phyloP scores from a whole-genome alignment of 495 filamentous ascomycete species.

The Aspergillus kassunensis region DNA sequence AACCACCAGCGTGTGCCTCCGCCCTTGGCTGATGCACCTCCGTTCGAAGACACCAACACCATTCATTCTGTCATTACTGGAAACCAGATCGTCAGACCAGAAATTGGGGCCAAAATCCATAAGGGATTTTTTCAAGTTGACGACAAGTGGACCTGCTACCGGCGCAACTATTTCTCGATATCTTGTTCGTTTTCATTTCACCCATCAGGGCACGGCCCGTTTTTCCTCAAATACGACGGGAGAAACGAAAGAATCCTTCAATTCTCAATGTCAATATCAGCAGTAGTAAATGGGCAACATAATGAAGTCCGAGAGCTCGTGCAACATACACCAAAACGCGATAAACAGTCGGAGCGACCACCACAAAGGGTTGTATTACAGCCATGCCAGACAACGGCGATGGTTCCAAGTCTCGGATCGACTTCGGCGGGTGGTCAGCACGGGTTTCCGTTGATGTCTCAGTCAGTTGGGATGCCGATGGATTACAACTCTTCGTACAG shows the following conservation, averaged over 20 bases:
- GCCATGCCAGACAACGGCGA: conserved; percentile 57
- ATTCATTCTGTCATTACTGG: conserved; percentile 56
- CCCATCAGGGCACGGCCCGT: conserved; percentile 36
- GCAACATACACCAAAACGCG: conserved; percentile 91
- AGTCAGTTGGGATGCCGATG: conserved; percentile 27
- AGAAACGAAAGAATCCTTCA: conserved; percentile 55
- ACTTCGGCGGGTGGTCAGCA: conserved; percentile 24
- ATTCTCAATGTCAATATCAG: conserved; percentile 82
- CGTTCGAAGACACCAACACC: conserved; percentile 54
- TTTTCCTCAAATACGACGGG: conserved; percentile 46
- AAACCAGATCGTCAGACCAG: conserved; percentile 63
- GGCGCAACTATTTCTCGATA: conserved; percentile 91
- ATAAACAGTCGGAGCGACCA: conserved; percentile 81
- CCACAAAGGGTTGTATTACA: conserved; percentile 69
- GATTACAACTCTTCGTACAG: conserved; percentile 40
- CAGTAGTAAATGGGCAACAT: conserved; percentile 73
- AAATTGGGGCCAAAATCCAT: conserved; percentile 82
- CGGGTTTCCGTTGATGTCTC: conserved; percentile 29
- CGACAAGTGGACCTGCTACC: conserved; percentile 91
- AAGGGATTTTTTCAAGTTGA: conserved; percentile 89
- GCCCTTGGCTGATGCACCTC: conserved; percentile 42
- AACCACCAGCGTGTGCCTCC: conserved; percentile 29
- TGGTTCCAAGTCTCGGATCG: conserved; percentile 27
- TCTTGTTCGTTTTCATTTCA: conserved; percentile 73
- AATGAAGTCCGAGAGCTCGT: conserved; percentile 82